A percentile compares a stretch with the other conserved stretches of the same genome.
Evolutionary conservation across 257 asterid genomes (phyloP).

Genomic region (Verbena officinalis): DNA sequence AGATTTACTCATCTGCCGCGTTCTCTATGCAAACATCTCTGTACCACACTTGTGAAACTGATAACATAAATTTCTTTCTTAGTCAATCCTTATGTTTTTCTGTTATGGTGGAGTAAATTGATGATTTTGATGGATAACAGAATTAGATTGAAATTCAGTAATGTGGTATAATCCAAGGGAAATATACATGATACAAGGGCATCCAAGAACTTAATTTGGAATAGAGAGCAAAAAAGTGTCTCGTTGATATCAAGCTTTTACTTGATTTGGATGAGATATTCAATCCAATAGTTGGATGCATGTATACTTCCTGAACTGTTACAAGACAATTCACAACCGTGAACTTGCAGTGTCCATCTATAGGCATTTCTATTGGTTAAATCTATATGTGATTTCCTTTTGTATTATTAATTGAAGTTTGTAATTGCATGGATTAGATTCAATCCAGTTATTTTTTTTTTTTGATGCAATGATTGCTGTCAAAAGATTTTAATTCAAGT

Average conservation of each 20-base stretch:
- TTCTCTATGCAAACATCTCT: constrained; percentile 11
- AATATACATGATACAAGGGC: constrained; percentile 5
- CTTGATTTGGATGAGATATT: not conserved
- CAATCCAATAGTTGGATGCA: not conserved
- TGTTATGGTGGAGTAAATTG: not conserved
- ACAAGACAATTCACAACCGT: constrained; percentile 1
- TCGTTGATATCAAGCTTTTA: not conserved
- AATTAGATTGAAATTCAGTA: not conserved
- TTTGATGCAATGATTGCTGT: not conserved
- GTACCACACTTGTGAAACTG: constrained; percentile 5
- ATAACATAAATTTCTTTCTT: not conserved
- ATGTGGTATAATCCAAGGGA: constrained; percentile 8
- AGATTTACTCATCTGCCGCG: not conserved
- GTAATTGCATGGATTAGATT: constrained; percentile 11
- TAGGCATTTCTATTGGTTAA: constrained; percentile 22
- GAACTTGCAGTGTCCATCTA: not conserved
- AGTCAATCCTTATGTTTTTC: not conserved
- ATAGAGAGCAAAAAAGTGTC: not conserved
- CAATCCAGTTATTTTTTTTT: not conserved
- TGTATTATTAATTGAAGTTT: not conserved
- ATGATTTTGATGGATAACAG: not conserved
- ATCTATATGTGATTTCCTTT: constrained; percentile 1
- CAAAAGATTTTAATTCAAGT: not conserved
- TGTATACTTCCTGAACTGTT: constrained; percentile 15
- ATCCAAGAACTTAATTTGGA: constrained; percentile 6